Evolutionary conservation across 192 early-diverging fungal species (phyloP), one percentile per base, ranked within the genome.

Genomic region (Linnemannia zychae): DNA sequence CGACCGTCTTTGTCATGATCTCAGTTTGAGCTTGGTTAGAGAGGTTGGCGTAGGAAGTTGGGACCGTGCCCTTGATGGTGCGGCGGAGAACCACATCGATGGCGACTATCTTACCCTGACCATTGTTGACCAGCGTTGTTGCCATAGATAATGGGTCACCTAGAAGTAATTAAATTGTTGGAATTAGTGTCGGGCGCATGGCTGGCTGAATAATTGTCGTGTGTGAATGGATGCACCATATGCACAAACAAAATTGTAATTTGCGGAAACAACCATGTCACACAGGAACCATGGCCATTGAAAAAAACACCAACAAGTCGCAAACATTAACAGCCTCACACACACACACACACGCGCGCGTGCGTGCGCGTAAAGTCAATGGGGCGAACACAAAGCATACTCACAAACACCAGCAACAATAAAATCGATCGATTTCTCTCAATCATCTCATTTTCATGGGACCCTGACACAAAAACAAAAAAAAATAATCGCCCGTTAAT

Each of bases 71-170:
- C 24, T 73, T 75, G 70, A 85, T 60, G 44, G 83, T 85, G 16
- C 78, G 67, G 16, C 78, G 83, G 24, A 85, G 69, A 17, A 79
- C 69, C 22, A 85, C 48, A 44, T 85, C 83, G 40, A 85, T 72
- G 2, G 77, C 83, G 9, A 72, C 74, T 1, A 85, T 63, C 50
- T 85, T 85, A 78, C 79, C 73, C 40, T 75, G 83, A 22, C 53
- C 47, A 44, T 79, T 85, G 50, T 85, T 85, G 18, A 75, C 66
- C 22, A 85, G 24, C 22, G 83, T 85, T 1, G 74, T 79, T 6
- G 74, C 83, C 77, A 85, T 85, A 1, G 72, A 79, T 22, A 85
- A 65, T 50, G 83, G 83, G 47, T 85, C 83, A 9, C 82, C 82
- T 82, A 28, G 24, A 34, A 11, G 28, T 36, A 17, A 34, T 52